Evolutionary conservation across 768 basidiomycete species (phyloP).

Genomic region (Rhizopogon sp.): DNA sequence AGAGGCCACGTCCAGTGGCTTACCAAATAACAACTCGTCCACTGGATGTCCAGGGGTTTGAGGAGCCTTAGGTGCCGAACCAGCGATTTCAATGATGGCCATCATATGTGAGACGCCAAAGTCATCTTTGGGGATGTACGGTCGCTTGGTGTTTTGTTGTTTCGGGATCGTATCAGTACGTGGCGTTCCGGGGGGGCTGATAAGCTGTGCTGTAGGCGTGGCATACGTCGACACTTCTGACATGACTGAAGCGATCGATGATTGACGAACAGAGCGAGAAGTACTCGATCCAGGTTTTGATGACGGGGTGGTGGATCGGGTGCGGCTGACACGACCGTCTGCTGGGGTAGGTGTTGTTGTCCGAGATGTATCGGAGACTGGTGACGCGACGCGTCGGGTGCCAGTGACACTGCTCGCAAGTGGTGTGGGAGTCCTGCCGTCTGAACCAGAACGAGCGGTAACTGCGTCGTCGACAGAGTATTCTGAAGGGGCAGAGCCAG

Average conservation of each 20-base stretch:
- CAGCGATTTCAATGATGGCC: constrained; percentile 75
- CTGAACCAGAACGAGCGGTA: constrained; percentile 6
- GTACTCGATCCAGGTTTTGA: constrained; percentile 24
- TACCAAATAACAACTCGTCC: constrained; percentile 71
- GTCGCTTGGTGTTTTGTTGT: constrained; percentile 35
- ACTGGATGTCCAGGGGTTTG: constrained; percentile 50
- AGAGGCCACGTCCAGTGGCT: constrained; percentile 50
- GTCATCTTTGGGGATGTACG: constrained; percentile 66
- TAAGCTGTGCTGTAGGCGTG: constrained; percentile 32
- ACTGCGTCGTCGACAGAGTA: constrained; percentile 49
- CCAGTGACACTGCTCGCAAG: constrained; percentile 8
- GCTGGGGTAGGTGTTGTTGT: constrained; percentile 21
- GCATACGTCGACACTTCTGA: constrained; percentile 51
- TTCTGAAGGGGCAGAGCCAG: constrained; percentile 33
- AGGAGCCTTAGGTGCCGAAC: constrained; percentile 31
- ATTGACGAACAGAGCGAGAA: constrained; percentile 42
- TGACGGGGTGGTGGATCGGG: constrained; percentile 21
- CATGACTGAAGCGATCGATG: constrained; percentile 72
- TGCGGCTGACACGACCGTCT: constrained; percentile 7
- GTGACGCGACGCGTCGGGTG: constrained; percentile 16
- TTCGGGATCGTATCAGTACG: constrained; percentile 20
- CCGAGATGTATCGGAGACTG: constrained; percentile 20
- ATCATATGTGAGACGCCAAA: constrained; percentile 87
- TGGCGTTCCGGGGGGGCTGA: constrained; percentile 20
- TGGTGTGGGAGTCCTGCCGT: constrained; percentile 28